Conservation (phyloP, 1,284 basidiomycete species). For the Trichosporon sp. region DNA sequence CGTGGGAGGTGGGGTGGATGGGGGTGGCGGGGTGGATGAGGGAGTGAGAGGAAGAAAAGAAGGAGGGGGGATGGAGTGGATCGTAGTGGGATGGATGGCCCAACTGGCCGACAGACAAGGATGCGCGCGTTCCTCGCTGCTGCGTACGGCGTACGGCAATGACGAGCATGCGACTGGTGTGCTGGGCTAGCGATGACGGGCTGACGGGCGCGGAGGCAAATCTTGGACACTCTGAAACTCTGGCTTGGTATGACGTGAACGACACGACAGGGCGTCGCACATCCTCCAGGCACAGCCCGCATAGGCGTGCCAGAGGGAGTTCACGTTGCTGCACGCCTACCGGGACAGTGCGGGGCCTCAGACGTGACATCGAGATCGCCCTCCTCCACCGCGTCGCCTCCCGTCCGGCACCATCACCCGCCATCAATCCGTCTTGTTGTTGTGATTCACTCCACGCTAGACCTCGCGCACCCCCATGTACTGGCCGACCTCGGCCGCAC, state of each 20-base stretch:
- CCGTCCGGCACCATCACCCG: neutral
- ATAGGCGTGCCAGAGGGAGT: neutral
- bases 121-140: too few species aligned
- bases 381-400: neutral
- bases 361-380: neutral
- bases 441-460: neutral
- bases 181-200: neutral
- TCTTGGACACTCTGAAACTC: neutral
- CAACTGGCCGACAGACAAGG: too few species aligned
- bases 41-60: neutral
- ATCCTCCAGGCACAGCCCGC: neutral
- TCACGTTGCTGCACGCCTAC: neutral
- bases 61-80: neutral
- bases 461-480: slow-evolving; percentile 34
- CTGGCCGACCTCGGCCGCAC: slow-evolving; percentile 45
- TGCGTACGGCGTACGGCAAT: neutral
- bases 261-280: neutral
- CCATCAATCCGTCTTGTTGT: neutral
- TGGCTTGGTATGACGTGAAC: neutral
- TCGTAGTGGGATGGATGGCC: neutral
- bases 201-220: neutral
- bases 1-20: neutral
- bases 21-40: neutral
- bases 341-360: neutral
- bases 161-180: neutral